These are phyloP conservation scores for Pleurostoma richardsiae DNA, from an alignment of 2,329 filamentous ascomycete genomes.

Conservation along the genomic window DNA sequence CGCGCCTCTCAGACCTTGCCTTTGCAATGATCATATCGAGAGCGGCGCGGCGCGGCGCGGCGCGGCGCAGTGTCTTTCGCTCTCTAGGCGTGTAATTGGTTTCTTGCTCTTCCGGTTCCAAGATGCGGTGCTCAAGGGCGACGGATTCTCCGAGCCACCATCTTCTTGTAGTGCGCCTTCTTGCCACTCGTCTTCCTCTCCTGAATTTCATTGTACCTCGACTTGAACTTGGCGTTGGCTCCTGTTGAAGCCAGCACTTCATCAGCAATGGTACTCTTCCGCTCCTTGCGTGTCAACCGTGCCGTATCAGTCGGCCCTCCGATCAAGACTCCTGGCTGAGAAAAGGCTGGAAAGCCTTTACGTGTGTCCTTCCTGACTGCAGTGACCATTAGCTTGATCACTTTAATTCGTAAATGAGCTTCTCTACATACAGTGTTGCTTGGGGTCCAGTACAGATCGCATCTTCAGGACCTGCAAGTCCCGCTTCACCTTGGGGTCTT, in stretches of 20 bases:
- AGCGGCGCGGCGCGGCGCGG: not conserved
- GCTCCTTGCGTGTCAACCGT: slow-evolving; percentile 79
- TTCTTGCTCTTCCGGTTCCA: too few relatives aligned
- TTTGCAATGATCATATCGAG: not conserved
- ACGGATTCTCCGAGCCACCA: slow-evolving; percentile 44
- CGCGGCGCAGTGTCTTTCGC: too few relatives aligned
- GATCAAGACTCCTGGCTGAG: slow-evolving; percentile 82
- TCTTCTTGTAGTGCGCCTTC: slow-evolving; percentile 80
- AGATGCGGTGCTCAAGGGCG: not conserved
- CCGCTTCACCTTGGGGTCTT: slow-evolving; percentile 71
- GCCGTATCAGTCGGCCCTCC: slow-evolving; percentile 82
- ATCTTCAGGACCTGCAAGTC: slow-evolving; percentile 88
- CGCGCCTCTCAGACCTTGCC: too few relatives aligned
- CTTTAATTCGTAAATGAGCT: too few relatives aligned
- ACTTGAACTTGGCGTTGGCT: slow-evolving; percentile 68
- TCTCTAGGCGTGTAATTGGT: too few relatives aligned
- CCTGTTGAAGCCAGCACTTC: slow-evolving; percentile 70
- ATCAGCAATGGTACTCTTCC: slow-evolving; percentile 81
- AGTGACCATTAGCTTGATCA: too few relatives aligned
- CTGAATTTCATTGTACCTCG: slow-evolving; percentile 84
- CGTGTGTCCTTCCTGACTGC: slow-evolving; percentile 72
- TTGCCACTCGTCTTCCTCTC: slow-evolving; percentile 78
- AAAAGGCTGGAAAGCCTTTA: slow-evolving; percentile 74
- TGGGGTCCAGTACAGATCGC: slow-evolving; percentile 82
- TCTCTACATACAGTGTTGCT: slow-evolving; percentile 56